phyloP scores from a whole-genome alignment of 345 rosid genomes.

The Sisymbrium irio region DNA sequence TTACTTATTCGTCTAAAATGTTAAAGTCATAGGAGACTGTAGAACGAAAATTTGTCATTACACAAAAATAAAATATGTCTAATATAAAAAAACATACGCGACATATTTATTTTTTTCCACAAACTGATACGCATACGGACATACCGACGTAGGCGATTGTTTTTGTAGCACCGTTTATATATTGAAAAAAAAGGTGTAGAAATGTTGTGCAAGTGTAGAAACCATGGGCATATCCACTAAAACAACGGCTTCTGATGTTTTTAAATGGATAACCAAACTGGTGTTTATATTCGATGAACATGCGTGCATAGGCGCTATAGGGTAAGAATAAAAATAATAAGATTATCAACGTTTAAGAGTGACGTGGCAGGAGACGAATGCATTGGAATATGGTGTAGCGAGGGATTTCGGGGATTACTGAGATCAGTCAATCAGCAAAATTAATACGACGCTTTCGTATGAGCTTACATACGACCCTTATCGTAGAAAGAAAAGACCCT shows the following conservation, averaged over 20 bases:
- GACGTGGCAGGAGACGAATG: not conserved
- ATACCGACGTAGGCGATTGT: too few species aligned
- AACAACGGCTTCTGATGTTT: not conserved
- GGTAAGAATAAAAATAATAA: not conserved
- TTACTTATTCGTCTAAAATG: too few species aligned
- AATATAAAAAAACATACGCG: not conserved
- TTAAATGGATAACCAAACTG: not conserved
- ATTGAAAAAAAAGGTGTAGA: not conserved
- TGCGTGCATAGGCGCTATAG: not conserved
- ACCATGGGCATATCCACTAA: not conserved
- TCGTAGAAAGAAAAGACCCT: too few species aligned
- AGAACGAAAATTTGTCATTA: too few species aligned
- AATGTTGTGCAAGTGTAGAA: not conserved
- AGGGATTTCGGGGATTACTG: slow-evolving; percentile 15
- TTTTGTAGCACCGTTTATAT: too few species aligned
- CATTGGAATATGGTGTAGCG: not conserved
- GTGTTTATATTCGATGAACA: too few species aligned
- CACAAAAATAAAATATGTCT: too few species aligned
- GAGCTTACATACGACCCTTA: not conserved
- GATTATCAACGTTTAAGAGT: not conserved
- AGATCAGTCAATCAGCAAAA: slow-evolving; percentile 6
- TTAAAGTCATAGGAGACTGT: too few species aligned
- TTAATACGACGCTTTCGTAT: not conserved
- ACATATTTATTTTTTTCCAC: too few species aligned
- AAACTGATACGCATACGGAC: too few species aligned